Conservation (phyloP, 257 asterid genomes). For the Primulina eburnea region DNA sequence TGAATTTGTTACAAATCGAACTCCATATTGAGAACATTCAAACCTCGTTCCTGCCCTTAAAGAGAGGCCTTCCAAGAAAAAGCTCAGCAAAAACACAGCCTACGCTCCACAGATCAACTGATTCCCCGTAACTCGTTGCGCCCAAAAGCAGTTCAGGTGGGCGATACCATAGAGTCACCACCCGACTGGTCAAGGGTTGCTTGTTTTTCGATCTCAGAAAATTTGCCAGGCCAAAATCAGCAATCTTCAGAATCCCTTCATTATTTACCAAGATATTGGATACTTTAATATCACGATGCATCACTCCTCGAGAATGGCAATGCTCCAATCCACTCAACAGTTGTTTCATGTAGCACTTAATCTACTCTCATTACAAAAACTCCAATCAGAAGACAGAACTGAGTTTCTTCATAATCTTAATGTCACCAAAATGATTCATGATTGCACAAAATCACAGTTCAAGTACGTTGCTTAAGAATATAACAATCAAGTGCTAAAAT, state of each 20-base stretch:
- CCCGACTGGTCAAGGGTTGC: conserved; percentile 50
- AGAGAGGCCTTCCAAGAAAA: conserved; percentile 59
- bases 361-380: conserved; percentile 26
- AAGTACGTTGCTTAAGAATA: neutral
- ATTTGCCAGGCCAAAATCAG: conserved; percentile 63
- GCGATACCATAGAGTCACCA: conserved; percentile 69
- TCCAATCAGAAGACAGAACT: neutral
- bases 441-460: neutral
- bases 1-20: neutral
- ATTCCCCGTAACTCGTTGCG: conserved; percentile 48
- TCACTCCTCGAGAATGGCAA: conserved; percentile 49
- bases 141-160: conserved; percentile 70
- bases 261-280: conserved; percentile 49
- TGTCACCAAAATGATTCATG: neutral
- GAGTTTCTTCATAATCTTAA: neutral
- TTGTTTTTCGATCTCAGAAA: conserved; percentile 32
- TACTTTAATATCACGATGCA: conserved; percentile 63
- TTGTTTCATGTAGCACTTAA: conserved; percentile 53
- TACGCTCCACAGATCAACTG: conserved; percentile 61
- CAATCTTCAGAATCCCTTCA: conserved; percentile 51
- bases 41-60: conserved; percentile 66
- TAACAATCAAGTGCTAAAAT: neutral
- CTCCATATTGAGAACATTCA: neutral
- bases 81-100: conserved; percentile 67
- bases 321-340: conserved; percentile 56